Evolutionary conservation across 768 basidiomycete species (phyloP).

Genomic region (Gyrodon lividus): DNA sequence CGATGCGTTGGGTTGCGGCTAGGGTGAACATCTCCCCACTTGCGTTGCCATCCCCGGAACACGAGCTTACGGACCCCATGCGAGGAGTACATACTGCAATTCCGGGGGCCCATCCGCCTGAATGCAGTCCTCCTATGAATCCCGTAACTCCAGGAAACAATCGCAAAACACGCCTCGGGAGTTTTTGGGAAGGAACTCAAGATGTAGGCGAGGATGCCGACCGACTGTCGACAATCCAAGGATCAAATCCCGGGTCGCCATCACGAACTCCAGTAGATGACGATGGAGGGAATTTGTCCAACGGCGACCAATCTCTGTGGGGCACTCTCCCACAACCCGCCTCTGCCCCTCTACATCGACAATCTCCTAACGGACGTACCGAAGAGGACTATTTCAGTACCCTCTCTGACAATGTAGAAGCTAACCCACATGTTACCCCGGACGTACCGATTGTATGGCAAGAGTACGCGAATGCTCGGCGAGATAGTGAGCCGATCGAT

Average conservation of each 20-base stretch:
- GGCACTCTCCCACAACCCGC: slow-evolving; percentile 4
- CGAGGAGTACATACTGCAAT: slow-evolving; percentile 66
- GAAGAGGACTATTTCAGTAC: slow-evolving; percentile 34
- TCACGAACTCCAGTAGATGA: slow-evolving; percentile 5
- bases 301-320: slow-evolving; percentile 10
- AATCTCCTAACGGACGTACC: slow-evolving; percentile 21
- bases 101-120: slow-evolving; percentile 54
- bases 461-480: slow-evolving; percentile 25
- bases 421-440: slow-evolving; percentile 6
- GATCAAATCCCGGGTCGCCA: slow-evolving; percentile 26
- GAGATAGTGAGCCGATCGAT: slow-evolving; percentile 31
- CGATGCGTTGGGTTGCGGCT: slow-evolving; percentile 84
- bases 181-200: slow-evolving; percentile 78
- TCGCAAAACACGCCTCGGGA: slow-evolving; percentile 57
- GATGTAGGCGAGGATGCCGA: slow-evolving; percentile 49
- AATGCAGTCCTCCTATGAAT: slow-evolving; percentile 34
- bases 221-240: slow-evolving; percentile 23
- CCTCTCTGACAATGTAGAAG: slow-evolving; percentile 22
- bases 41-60: slow-evolving; percentile 86
- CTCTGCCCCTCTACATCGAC: slow-evolving; percentile 21
- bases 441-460: slow-evolving; percentile 26
- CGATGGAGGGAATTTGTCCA: neutral
- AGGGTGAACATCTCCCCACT: slow-evolving; percentile 83
- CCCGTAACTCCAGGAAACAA: slow-evolving; percentile 46
- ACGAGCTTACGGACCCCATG: slow-evolving; percentile 90